Percentiles rank a stretch among this genome's conserved stretches.
Evolutionary conservation across 2,329 filamentous ascomycete species (phyloP).

Genomic region (Gnomoniopsis smithogilvyi): DNA sequence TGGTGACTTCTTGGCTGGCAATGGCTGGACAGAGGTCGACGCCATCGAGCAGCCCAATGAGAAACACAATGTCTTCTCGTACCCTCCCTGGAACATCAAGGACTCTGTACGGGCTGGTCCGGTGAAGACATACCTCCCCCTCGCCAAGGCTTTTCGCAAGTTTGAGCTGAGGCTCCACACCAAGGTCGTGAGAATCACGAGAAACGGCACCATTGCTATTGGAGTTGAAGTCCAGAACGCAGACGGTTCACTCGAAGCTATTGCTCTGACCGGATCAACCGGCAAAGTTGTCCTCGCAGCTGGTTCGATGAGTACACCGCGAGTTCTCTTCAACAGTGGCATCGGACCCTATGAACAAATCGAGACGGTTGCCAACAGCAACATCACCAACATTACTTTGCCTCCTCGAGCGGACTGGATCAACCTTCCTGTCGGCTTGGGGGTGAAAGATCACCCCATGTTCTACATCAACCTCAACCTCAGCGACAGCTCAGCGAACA

Average conservation of each 20-base stretch:
- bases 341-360: not conserved
- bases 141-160: not conserved
- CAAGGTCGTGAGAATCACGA: not conserved
- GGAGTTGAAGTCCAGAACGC: not conserved
- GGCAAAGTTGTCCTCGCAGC: not conserved
- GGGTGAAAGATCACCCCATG: not conserved
- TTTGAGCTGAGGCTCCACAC: not conserved
- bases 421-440: not conserved
- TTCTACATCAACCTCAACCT: not conserved
- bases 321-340: not conserved
- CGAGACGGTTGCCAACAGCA: too few species aligned
- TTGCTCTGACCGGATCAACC: not conserved
- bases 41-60: not conserved
- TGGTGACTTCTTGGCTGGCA: not conserved
- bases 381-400: not conserved
- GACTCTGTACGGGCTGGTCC: not conserved
- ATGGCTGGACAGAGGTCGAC: not conserved
- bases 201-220: not conserved
- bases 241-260: not conserved
- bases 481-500: not conserved
- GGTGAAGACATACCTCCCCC: not conserved
- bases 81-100: not conserved
- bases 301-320: not conserved
- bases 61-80: not conserved
- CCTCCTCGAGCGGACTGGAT: not conserved